phyloP scores from a whole-genome alignment of 441 rosid genomes.

The Adansonia gregorii region DNA sequence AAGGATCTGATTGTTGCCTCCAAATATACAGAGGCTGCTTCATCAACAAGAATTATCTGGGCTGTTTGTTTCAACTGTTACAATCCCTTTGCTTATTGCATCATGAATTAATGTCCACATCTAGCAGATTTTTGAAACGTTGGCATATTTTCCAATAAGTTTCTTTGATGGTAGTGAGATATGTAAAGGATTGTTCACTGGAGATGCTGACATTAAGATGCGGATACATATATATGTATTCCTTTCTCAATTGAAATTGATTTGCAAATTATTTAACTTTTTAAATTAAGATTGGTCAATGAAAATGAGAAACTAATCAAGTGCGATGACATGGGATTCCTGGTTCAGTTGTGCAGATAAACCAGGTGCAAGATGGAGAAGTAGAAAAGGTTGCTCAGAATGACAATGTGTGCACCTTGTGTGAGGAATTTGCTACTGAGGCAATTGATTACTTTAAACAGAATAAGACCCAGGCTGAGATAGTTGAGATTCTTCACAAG shows the following conservation, averaged over 20 bases:
- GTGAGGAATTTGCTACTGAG: slow-evolving; percentile 72
- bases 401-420: slow-evolving; percentile 64
- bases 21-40: neutral
- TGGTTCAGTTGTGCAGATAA: slow-evolving; percentile 39
- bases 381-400: slow-evolving; percentile 43
- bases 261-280: slow-evolving; percentile 5
- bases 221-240: too few relatives aligned
- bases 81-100: neutral
- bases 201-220: neutral
- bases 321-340: slow-evolving; percentile 16
- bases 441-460: slow-evolving; percentile 66
- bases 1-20: neutral
- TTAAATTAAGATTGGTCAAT: slow-evolving; percentile 12
- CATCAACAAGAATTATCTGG: neutral
- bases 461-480: slow-evolving; percentile 72
- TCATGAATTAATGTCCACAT: neutral
- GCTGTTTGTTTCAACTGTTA: neutral
- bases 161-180: neutral
- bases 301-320: slow-evolving; percentile 17
- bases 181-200: neutral
- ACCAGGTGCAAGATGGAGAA: slow-evolving; percentile 29
- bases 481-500: slow-evolving; percentile 57
- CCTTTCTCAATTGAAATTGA: neutral
- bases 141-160: neutral
- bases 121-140: neutral